Evolutionary conservation across 1,139 yeast genomes (phyloP), one percentile per base, ranked within the genome.

Genomic region (Oligophagozyma castellii): DNA sequence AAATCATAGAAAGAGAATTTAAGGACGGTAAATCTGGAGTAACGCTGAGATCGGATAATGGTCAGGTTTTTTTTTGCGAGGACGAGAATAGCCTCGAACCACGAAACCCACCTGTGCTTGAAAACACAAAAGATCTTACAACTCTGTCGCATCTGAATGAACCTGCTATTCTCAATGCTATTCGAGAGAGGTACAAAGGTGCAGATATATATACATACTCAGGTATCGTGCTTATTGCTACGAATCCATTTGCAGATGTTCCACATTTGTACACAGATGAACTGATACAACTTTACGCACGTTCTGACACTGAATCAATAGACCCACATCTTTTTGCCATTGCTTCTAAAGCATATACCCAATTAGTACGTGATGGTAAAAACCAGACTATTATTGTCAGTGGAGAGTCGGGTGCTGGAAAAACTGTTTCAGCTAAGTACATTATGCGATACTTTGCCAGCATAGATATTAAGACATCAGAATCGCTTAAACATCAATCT

Each of bases 361-460:
- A 93, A 53, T 89, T 92, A 98, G 76, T 81, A 46, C 68, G 76
- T 32, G 93, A 84, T 46, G 65, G 70, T 26, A 67, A 72, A 44
- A 89, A 92, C 59, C 99, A 92, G 59, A 89, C 99, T 2, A 89
- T 92, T 42, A 95, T 92, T 19, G 98, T 92, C 18, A 75, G 92
- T 46, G 98, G 98, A 56, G 99, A 92, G 57, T 83, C 95, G 5
- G 99, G 99, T 55, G 98, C 99, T 12, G 99, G 99, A 57, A 92
- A 92, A 52, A 92, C 98, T 2, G 98, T 89, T 23, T 75, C 93
- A 40, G 98, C 99, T 29, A 92, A 92, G 56, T 89, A 83, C 54
- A 89, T 92, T 42, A 92, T 92, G 98, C 73, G 98, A 54, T 92
- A 86, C 57, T 86, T 92, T 56, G 98, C 98, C 3, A 76, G 94